Evolutionary conservation across 2,329 filamentous ascomycete species (phyloP), one percentile per base, ranked within the genome.

Genomic region (Botryosphaeria dothidea): DNA sequence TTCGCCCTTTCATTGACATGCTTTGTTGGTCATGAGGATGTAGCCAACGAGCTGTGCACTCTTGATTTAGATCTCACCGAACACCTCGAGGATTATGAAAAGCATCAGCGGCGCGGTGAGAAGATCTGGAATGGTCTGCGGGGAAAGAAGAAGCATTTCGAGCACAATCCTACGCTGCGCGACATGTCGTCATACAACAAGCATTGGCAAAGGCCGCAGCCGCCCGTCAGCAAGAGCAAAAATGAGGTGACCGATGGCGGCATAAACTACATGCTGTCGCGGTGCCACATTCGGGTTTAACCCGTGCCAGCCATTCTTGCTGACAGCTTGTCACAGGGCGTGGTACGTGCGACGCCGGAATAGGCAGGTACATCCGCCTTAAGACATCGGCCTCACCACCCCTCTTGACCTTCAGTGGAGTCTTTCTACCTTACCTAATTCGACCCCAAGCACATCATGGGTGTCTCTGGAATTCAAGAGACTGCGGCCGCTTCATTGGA

Each of bases 291-390:
- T 17, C 38, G 15, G 2, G 38, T 41, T 5, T 41, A n/a, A 17
- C 17, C 38, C 15, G 9, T 4, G 11, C 11, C n/a, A 27, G 13
- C 46, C 6, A 9, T 3, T 27, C 19, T 34, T 4, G 19, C 21
- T 13, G 29, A 15, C 36, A 29, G 17, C 34, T 56, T 57, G 52
- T 57, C 52, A 43, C 38, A 57, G 52, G 52, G 52, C 52, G 52
- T 19, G 15, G 2, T 23, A 7, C 43, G 7, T 43, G 13, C 7
- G 3, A 19, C 15, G 52, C 52, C 52, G 23, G 21, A 43, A 43
- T 8, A n/a, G 52, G 21, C 27, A 57, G 29, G 13, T 38, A 8
- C 11, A 49, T 21, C 13, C 49, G 49, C 15, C 27, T 11, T 19
- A 34, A 13, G 23, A 43, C 23, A 29, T 29, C 21, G 21, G n/a